Evolutionary conservation across 495 filamentous ascomycete species (phyloP).

Genomic region (Penicillium psychrofluorescens): DNA sequence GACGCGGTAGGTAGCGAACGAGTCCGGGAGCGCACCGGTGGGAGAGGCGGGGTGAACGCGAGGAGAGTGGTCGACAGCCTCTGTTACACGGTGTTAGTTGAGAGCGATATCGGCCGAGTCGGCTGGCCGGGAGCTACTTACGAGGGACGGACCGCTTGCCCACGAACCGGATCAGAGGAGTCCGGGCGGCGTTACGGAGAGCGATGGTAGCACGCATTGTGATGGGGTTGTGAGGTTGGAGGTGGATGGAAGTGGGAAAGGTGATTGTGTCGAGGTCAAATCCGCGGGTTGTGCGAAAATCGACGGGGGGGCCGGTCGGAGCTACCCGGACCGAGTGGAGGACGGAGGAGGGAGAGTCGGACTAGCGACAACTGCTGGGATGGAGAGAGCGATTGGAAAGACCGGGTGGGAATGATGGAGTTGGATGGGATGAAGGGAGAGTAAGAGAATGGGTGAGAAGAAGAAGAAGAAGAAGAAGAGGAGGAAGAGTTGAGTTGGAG

Average conservation of each 20-base stretch:
- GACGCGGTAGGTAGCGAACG: slow-evolving; percentile 85
- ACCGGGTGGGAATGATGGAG: not conserved
- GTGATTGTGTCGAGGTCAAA: slow-evolving; percentile 9
- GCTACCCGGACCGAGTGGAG: slow-evolving; percentile 25
- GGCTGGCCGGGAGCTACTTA: slow-evolving; percentile 38
- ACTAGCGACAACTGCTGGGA: not conserved
- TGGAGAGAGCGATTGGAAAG: not conserved
- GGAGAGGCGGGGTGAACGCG: slow-evolving; percentile 60
- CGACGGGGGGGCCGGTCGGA: slow-evolving; percentile 16
- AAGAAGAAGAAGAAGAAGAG: too few species aligned
- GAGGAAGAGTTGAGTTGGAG: not conserved
- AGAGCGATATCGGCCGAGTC: not conserved
- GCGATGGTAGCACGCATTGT: slow-evolving; percentile 60
- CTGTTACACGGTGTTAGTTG: slow-evolving; percentile 32
- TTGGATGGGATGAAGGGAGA: slow-evolving; percentile 4
- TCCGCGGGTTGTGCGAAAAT: slow-evolving; percentile 21
- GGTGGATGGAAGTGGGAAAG: slow-evolving; percentile 7
- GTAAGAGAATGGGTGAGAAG: slow-evolving; percentile 5
- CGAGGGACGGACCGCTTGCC: slow-evolving; percentile 79
- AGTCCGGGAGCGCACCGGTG: slow-evolving; percentile 50
- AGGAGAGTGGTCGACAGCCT: slow-evolving; percentile 63
- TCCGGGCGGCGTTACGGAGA: slow-evolving; percentile 63
- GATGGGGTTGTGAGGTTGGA: slow-evolving; percentile 7
- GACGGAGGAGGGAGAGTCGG: slow-evolving; percentile 2
- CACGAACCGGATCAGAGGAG: slow-evolving; percentile 83